phyloP scores from a whole-genome alignment of 208 protist genomes.

The Leishmania lainsoni region DNA sequence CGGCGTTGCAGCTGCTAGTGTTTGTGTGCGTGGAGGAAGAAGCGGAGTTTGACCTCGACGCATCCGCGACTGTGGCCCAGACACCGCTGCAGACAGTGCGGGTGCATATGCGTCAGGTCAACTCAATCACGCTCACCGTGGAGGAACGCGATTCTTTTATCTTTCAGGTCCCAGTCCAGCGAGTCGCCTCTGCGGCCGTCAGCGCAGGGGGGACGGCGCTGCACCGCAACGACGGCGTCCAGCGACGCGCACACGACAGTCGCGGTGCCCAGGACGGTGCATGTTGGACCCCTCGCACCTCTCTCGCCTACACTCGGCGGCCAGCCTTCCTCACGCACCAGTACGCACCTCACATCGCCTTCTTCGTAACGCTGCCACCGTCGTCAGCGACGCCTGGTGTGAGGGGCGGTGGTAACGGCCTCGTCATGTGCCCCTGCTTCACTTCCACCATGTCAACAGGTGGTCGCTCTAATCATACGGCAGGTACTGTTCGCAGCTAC shows the following conservation, averaged over 20 bases:
- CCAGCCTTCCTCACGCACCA: slow-evolving; percentile 62
- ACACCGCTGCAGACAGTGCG: slow-evolving; percentile 21
- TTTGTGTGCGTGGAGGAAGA: slow-evolving; percentile 43
- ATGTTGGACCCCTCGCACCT: not conserved
- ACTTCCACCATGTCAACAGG: not conserved
- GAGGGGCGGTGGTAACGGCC: slow-evolving; percentile 13
- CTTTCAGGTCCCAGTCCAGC: slow-evolving; percentile 37
- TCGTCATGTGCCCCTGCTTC: slow-evolving; percentile 41
- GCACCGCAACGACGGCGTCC: not conserved
- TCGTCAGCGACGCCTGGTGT: not conserved
- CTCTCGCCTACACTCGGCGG: slow-evolving; percentile 44
- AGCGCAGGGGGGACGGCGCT: not conserved
- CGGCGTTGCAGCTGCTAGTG: slow-evolving; percentile 36
- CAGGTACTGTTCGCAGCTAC: not conserved
- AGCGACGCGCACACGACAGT: slow-evolving; percentile 5
- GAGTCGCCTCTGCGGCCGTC: slow-evolving; percentile 8
- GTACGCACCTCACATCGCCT: slow-evolving; percentile 56
- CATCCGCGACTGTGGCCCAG: not conserved
- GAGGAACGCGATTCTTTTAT: slow-evolving; percentile 41
- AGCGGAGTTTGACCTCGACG: not conserved
- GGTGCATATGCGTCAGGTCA: slow-evolving; percentile 53
- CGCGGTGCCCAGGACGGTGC: not conserved
- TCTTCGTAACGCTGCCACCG: slow-evolving; percentile 47
- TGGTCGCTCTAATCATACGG: not conserved
- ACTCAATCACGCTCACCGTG: slow-evolving; percentile 57